A percentile compares a stretch with the other conserved stretches of the same genome.
Evolutionary conservation across 1,139 yeast genomes (phyloP).

Genomic region (Suhomyces terraborum): DNA sequence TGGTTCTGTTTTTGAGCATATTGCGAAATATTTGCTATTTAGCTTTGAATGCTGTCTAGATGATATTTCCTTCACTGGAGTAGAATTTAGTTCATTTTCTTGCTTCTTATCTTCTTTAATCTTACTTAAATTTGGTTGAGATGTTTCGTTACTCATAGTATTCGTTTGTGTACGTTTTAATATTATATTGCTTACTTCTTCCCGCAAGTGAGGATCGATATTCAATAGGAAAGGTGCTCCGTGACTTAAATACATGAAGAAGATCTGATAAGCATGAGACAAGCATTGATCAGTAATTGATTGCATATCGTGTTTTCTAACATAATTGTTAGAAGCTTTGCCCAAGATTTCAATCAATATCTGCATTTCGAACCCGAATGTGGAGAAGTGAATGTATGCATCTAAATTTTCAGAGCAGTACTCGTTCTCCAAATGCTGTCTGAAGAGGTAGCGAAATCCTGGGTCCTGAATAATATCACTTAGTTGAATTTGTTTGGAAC

Average conservation of each 20-base stretch:
- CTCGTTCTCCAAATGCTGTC: conserved; percentile 60
- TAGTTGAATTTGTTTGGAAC: conserved; percentile 23
- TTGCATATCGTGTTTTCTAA: conserved; percentile 23
- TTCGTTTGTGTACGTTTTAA: conserved; percentile 19
- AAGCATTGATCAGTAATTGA: conserved; percentile 54
- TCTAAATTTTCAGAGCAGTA: conserved; percentile 76
- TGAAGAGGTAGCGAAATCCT: conserved; percentile 70
- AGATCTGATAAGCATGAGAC: conserved; percentile 62
- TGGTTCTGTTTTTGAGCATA: too few relatives aligned
- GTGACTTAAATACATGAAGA: conserved; percentile 63
- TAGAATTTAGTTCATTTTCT: too few relatives aligned
- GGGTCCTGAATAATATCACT: conserved; percentile 68
- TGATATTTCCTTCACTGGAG: too few relatives aligned
- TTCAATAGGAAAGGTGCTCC: conserved; percentile 76
- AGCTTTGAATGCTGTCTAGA: not conserved
- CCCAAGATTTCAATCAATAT: conserved; percentile 23
- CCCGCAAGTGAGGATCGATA: conserved; percentile 60
- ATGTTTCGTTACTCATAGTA: too few relatives aligned
- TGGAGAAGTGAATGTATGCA: conserved; percentile 61
- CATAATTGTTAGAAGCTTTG: conserved; percentile 14
- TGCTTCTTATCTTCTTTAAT: too few relatives aligned
- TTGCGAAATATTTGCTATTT: too few relatives aligned
- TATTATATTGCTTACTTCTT: conserved; percentile 49
- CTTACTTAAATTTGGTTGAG: too few relatives aligned
- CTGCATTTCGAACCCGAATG: conserved; percentile 31